A percentile compares a stretch with the other conserved stretches of the same genome.
phyloP scores from a whole-genome alignment of 768 basidiomycete species.

The Mrakia hoshinonis region DNA sequence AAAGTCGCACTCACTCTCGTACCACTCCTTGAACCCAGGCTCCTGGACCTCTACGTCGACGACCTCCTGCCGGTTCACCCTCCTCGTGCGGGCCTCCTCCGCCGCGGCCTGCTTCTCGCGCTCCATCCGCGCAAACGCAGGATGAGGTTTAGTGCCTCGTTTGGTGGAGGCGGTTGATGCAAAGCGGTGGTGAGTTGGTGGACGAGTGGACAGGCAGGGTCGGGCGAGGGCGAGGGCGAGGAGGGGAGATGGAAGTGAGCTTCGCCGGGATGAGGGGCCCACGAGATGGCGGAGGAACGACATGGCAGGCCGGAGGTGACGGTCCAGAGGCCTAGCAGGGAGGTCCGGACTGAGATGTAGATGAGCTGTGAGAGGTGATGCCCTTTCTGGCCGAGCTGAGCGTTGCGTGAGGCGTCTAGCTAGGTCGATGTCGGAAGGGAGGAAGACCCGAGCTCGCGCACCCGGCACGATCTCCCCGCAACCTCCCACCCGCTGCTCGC shows the following conservation, averaged over 20 bases:
- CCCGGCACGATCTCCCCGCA: background rate
- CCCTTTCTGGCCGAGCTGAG: no score
- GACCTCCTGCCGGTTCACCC: no score
- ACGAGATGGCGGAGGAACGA: background rate
- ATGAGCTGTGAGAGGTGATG: background rate
- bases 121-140: conserved; percentile 1
- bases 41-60: no score
- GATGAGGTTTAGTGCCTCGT: background rate
- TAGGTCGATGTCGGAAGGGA: background rate
- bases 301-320: background rate
- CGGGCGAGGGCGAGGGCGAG: background rate
- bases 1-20: no score
- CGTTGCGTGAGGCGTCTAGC: background rate
- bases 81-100: background rate
- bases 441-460: background rate
- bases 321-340: background rate
- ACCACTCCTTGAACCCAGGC: no score
- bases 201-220: background rate
- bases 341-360: background rate
- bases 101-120: background rate
- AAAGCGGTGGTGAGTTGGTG: background rate
- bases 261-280: background rate
- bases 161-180: background rate
- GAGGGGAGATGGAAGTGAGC: background rate
- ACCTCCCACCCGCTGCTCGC: background rate